Base-by-base conservation (phyloP, 306 rosid genomes). In the Cucumis cinereus region DNA sequence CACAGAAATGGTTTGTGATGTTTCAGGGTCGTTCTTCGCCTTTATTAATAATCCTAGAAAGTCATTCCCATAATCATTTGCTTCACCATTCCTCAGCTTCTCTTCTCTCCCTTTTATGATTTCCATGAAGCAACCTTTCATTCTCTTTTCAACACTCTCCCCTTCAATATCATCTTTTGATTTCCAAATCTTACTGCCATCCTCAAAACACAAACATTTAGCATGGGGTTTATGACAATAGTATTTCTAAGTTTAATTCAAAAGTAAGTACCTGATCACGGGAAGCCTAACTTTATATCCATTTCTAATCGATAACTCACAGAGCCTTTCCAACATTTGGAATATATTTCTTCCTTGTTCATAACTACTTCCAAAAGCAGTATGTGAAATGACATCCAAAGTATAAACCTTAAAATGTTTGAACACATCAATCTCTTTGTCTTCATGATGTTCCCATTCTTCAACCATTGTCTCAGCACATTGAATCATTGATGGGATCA, bases 341-440 rank as follows among this genome's bases (percentile, higher is more conserved):
- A 71, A 71, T 9, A 71, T 26, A 26, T 26, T 49, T 36, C 5
- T 71, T 71, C 75, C 75, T 71, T 71, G 56, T 45, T 43, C 12
- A 15, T 71, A 71, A 26, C 75, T 71, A 15, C 75, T 71, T 71
- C 75, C 75, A n/a, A 71, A 71, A 71, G 75, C 75, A 0, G 75
- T 71, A 71, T 71, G 75, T 4, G 75, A 47, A 49, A 71, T 71
- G 36, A 71, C 59, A 11, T 71, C 59, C 58, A 45, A 26, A 26
- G 75, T 49, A 22, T 43, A 71, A 3, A 71, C 43, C 41, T 71
- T 71, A 5, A 71, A 47, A 3, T 47, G 8, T 16, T 71, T 4
- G 36, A 71, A 71, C 16, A 71, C 75, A 5, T 71, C 36, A 0
- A 71, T 0, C 41, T 71, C 75, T 71, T 71, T 71, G 16, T 7